phyloP scores from a whole-genome alignment of 306 rosid species.

The Cucurbita moschata region DNA sequence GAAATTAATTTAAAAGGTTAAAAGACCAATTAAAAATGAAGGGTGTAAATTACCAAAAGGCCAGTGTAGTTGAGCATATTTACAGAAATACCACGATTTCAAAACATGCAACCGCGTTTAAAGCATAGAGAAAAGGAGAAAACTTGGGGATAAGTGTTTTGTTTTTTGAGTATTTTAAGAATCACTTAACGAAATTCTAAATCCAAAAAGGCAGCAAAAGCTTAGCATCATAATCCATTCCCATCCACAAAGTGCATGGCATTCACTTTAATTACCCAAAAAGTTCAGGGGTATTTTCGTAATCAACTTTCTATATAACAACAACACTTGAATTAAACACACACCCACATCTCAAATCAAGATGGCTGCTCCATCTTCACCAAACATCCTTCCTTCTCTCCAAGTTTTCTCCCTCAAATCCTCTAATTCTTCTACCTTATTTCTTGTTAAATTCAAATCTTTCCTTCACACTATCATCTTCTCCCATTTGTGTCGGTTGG shows the following conservation, averaged over 20 bases:
- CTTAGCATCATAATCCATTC: conserved; percentile 6
- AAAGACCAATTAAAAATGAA: background rate
- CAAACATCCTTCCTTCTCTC: conserved; percentile 18
- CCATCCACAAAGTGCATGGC: conserved; percentile 17
- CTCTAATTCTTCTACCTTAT: conserved; percentile 15
- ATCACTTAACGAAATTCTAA: conserved; percentile 10
- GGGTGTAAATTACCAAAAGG: background rate
- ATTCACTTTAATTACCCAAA: conserved; percentile 11
- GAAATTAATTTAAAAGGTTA: too few species aligned
- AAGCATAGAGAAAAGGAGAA: background rate
- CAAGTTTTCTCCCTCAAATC: conserved; percentile 33
- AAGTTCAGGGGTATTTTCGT: conserved; percentile 41
- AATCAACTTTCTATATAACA: conserved; percentile 14
- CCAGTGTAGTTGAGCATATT: background rate
- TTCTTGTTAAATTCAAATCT: conserved; percentile 42
- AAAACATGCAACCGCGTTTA: conserved; percentile 12
- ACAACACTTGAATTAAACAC: background rate
- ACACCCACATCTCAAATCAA: background rate
- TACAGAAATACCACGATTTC: conserved; percentile 10
- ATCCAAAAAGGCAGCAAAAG: background rate
- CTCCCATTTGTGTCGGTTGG: conserved; percentile 40
- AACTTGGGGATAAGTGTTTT: background rate
- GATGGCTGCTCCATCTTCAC: conserved; percentile 38
- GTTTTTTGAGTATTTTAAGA: background rate
- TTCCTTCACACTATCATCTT: conserved; percentile 44